These are phyloP conservation scores for Thelephora ganbajun DNA, from an alignment of 768 basidiomycete species.

Conservation along the genomic window DNA sequence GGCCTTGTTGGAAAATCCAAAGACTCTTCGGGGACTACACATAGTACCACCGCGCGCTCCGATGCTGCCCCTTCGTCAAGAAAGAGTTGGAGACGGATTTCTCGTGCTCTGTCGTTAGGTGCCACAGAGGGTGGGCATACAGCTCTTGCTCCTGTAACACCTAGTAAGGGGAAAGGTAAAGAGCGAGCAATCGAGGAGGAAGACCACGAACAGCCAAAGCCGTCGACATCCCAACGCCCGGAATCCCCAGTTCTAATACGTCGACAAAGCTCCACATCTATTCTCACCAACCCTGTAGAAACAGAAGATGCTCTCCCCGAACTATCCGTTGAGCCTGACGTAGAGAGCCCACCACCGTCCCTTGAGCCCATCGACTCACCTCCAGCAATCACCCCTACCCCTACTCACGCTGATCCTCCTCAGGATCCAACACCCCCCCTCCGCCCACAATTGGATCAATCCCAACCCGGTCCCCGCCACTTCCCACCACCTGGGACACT, in stretches of 20 bases:
- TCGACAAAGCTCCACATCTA: neutral
- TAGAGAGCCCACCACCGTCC: neutral
- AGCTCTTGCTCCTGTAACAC: slow-evolving; percentile 4
- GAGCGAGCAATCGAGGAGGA: slow-evolving; percentile 1
- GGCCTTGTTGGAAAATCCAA: slow-evolving; percentile 9
- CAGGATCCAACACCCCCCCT: neutral
- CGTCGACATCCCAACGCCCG: neutral
- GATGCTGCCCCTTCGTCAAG: slow-evolving; percentile 5
- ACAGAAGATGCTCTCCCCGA: neutral
- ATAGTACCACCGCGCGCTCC: neutral
- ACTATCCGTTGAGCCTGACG: neutral
- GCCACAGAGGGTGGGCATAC: slow-evolving; percentile 8
- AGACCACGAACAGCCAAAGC: slow-evolving; percentile 1
- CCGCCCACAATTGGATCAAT: neutral
- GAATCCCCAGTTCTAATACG: neutral
- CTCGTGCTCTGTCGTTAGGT: slow-evolving; percentile 11
- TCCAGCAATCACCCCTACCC: neutral
- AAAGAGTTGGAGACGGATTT: slow-evolving; percentile 19
- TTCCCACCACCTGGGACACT: slow-evolving; percentile 69
- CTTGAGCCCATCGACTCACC: neutral
- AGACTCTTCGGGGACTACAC: slow-evolving; percentile 2
- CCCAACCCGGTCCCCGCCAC: slow-evolving; percentile 8
- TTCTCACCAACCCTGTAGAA: neutral
- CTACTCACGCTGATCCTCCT: neutral
- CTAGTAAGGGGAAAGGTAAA: slow-evolving; percentile 12